Percentiles rank a stretch among this genome's conserved stretches.
phyloP scores from a whole-genome alignment of 768 basidiomycete genomes.

The Rhizopogon salebrosus region DNA sequence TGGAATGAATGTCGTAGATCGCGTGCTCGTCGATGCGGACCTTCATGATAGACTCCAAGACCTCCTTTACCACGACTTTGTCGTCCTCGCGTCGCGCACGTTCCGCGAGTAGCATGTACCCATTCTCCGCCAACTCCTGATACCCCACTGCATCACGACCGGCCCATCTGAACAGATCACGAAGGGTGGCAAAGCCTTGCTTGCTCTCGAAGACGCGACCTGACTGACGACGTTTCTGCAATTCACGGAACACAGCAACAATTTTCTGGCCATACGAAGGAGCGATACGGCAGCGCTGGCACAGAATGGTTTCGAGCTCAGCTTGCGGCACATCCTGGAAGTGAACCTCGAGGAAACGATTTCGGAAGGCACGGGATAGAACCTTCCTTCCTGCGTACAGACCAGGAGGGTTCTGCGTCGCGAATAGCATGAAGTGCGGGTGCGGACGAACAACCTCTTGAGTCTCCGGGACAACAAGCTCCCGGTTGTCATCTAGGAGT shows the following conservation, averaged over 20 bases:
- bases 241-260: constrained; percentile 85
- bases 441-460: constrained; percentile 92
- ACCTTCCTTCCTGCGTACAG: constrained; percentile 93
- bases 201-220: constrained; percentile 96
- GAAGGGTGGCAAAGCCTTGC: constrained; percentile 92
- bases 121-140: constrained; percentile 91
- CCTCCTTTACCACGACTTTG: constrained; percentile 83
- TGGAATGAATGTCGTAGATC: constrained; percentile 57
- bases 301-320: constrained; percentile 92
- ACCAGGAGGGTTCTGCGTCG: constrained; percentile 96
- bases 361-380: constrained; percentile 92
- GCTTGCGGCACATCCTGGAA: constrained; percentile 94
- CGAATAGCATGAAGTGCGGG: constrained; percentile 95
- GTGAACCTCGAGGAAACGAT: constrained; percentile 95
- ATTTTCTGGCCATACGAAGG: constrained; percentile 91
- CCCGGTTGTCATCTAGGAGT: constrained; percentile 94
- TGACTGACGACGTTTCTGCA: constrained; percentile 87
- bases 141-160: constrained; percentile 83
- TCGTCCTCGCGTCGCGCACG: constrained; percentile 82
- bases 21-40: constrained; percentile 70
- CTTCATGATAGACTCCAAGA: constrained; percentile 86
- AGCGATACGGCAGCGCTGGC: constrained; percentile 86
- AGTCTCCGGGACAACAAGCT: constrained; percentile 92
- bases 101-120: constrained; percentile 96
- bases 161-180: constrained; percentile 97